A percentile compares a stretch with the other conserved stretches of the same genome.
Conservation (phyloP, 1,284 basidiomycete genomes). For the Phylloboletellus chloephorus region DNA sequence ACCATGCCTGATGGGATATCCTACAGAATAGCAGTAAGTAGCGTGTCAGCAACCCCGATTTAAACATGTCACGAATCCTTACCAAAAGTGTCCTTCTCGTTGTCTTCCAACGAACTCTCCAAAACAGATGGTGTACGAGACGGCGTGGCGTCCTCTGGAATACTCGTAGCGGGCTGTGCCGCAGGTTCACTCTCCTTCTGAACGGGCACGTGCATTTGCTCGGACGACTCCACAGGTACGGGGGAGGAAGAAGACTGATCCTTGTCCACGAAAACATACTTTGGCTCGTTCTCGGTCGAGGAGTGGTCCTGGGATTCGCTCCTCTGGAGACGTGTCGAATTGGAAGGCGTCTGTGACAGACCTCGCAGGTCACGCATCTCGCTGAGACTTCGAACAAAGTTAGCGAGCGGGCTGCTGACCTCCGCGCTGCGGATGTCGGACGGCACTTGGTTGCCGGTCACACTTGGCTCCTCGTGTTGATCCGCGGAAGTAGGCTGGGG, state of each 20-base stretch:
- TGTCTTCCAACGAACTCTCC: conserved; percentile 34
- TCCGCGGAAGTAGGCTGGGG: conserved; percentile 25
- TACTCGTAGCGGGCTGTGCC: conserved; percentile 33
- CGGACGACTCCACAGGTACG: conserved; percentile 5
- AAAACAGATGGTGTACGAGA: conserved; percentile 50
- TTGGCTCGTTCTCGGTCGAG: conserved; percentile 7
- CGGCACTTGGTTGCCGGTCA: conserved; percentile 11
- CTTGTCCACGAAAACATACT: conserved; percentile 27
- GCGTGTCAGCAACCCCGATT: conserved; percentile 12
- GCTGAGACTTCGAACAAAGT: conserved; percentile 56
- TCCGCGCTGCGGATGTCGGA: conserved; percentile 18
- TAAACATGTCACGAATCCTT: conserved; percentile 23
- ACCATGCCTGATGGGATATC: conserved; percentile 23
- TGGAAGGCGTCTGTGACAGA: conserved; percentile 17
- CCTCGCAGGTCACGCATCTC: conserved; percentile 41
- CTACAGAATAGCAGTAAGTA: conserved; percentile 7
- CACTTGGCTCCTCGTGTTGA: conserved; percentile 1
- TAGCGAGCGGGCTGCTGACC: conserved; percentile 51
- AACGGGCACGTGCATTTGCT: conserved; percentile 9
- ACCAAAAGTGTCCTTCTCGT: conserved; percentile 45
- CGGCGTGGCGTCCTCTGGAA: conserved; percentile 65
- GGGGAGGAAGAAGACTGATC: conserved; percentile 18
- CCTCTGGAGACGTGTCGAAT: conserved; percentile 5
- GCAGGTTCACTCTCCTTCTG: conserved; percentile 19
- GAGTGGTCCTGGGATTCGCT: conserved; percentile 6